phyloP scores from a whole-genome alignment of 1,284 basidiomycete genomes.

The Athelia sp. region DNA sequence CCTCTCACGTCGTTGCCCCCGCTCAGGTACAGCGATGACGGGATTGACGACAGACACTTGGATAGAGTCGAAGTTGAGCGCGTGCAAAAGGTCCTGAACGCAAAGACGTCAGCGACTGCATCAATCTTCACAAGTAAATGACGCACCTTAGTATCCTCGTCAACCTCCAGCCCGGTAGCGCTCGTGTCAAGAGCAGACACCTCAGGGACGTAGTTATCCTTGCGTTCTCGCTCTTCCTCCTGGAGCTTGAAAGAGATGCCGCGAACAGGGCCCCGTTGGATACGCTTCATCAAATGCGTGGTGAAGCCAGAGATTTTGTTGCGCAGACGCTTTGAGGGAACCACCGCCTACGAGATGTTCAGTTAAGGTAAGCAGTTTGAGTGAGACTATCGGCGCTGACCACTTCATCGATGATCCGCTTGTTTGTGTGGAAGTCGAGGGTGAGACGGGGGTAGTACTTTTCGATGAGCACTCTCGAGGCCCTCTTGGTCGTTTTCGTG shows the following conservation, averaged over 20 bases:
- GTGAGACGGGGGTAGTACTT: constrained; percentile 99
- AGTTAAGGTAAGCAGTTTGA: too few relatives aligned
- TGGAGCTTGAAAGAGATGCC: constrained; percentile 99
- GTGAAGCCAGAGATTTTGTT: constrained; percentile 99
- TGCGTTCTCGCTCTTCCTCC: constrained; percentile 99
- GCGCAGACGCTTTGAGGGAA: constrained; percentile 97
- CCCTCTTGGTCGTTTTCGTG: constrained; percentile 99
- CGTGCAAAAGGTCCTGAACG: constrained; percentile 74
- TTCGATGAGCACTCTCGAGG: constrained; percentile 98
- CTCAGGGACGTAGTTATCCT: constrained; percentile 98
- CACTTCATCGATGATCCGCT: constrained; percentile 99
- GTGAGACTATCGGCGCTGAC: too few relatives aligned
- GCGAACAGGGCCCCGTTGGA: constrained; percentile 98
- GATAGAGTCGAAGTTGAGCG: constrained; percentile 90
- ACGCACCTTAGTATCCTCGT: constrained; percentile 85
- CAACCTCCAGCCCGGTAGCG: constrained; percentile 76
- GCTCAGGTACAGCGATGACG: constrained; percentile 68
- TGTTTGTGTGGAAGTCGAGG: constrained; percentile 99
- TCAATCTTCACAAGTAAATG: background rate
- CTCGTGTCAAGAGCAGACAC: constrained; percentile 89
- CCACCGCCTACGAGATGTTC: constrained; percentile 88
- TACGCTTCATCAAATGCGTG: constrained; percentile 99
- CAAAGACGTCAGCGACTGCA: background rate
- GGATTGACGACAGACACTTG: constrained; percentile 67
- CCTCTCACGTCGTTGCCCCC: constrained; percentile 66